These are phyloP conservation scores for Nepenthes mirabilis DNA, from an alignment of 148 eudicot genomes.

Conservation along the genomic window DNA sequence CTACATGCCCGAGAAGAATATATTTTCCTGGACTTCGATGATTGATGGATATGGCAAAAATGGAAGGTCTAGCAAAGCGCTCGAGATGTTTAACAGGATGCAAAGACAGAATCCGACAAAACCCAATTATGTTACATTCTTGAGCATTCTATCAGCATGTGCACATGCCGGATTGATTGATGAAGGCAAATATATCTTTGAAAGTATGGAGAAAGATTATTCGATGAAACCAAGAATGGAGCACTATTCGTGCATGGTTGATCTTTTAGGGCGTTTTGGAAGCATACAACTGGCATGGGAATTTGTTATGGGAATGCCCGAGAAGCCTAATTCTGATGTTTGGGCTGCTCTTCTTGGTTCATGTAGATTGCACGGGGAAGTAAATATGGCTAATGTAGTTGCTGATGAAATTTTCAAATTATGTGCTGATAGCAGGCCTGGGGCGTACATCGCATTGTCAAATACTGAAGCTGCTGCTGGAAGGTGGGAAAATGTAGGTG, in stretches of 20 bases:
- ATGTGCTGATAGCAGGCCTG: constrained; percentile 41
- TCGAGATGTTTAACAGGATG: constrained; percentile 50
- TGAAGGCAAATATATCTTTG: constrained; percentile 56
- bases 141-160: constrained; percentile 80
- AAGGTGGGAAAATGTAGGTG: constrained; percentile 66
- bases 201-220: constrained; percentile 60
- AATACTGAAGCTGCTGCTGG: constrained; percentile 79
- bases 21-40: constrained; percentile 94
- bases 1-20: constrained; percentile 55
- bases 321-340: constrained; percentile 73
- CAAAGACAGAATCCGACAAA: constrained; percentile 11
- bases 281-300: constrained; percentile 52
- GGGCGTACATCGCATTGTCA: constrained; percentile 74
- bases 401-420: constrained; percentile 60
- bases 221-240: constrained; percentile 77
- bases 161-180: constrained; percentile 64
- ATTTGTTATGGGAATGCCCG: constrained; percentile 59
- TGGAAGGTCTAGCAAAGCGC: constrained; percentile 59
- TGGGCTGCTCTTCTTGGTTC: constrained; percentile 91
- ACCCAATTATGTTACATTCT: constrained; percentile 71
- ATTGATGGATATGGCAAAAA: constrained; percentile 92
- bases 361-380: constrained; percentile 64
- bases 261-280: constrained; percentile 76
- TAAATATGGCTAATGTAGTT: constrained; percentile 61
- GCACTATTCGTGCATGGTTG: constrained; percentile 93